Evolutionary conservation across 768 basidiomycete species (phyloP), one percentile per base, ranked within the genome.

Genomic region (Phlebiopsis flavidoalba): DNA sequence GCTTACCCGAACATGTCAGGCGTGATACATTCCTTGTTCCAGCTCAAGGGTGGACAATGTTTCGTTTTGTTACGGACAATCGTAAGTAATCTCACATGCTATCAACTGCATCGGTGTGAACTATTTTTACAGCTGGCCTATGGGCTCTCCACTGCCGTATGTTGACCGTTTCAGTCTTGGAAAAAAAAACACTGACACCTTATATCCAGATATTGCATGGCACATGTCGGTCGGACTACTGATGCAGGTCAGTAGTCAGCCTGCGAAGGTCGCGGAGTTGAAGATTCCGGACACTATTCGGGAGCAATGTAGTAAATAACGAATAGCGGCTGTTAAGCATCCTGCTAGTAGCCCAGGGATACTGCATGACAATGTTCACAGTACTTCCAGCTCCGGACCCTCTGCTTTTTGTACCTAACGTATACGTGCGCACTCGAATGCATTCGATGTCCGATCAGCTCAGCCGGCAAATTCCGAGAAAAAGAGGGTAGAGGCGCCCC

Each of bases 101-200:
- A n/a, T n/a, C n/a, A n/a, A n/a, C n/a, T n/a, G n/a, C 21, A 51
- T 21, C 12, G 17, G 12, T 51, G 49, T 12, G 7, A 40, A 40
- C 7, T 8, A 5, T 51, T 12, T 24, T 11, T 24, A 8, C 24
- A 51, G 49, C 79, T 0, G 79, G 79, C 26, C 58, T 77, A 45
- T 80, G 49, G 49, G 15, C 77, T 0, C 75, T 80, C 67, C 78
- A 80, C 64, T 80, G 79, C 45, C 79, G 77, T 62, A n/a, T n/a
- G n/a, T n/a, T n/a, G n/a, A n/a, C n/a, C n/a, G n/a, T n/a, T n/a
- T n/a, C n/a, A n/a, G n/a, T n/a, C n/a, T n/a, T n/a, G n/a, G n/a
- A n/a, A n/a, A n/a, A n/a, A n/a, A n/a, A n/a, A n/a, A n/a, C n/a
- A n/a, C n/a, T n/a, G n/a, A n/a, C n/a, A n/a, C n/a, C n/a, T n/a